Base-by-base conservation (phyloP, 2,329 filamentous ascomycete genomes). In the Tolypocladium nubicola region DNA sequence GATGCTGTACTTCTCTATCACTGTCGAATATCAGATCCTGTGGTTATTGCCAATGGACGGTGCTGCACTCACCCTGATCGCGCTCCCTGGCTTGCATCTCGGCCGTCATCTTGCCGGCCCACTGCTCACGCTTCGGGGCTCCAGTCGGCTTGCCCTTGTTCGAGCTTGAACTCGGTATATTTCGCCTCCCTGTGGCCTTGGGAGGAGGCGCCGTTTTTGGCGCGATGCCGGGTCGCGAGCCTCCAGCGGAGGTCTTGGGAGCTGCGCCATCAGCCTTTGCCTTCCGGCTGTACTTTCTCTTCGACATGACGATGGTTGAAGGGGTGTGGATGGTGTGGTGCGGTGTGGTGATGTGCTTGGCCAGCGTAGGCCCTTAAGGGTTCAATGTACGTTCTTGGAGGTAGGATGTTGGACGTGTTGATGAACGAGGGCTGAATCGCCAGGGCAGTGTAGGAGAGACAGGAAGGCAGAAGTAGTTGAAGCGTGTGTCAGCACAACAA, bases 1-100 rank as follows among this genome's bases (percentile, higher is more conserved):
- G 41, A 65, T 61, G 52, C 59, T 56, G 37, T 65, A 65, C 19
- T 21, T 56, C 4, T 53, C 40, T 13, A 56, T 40, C 6, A n/a
- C 39, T 47, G 19, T 7, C 16, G 21, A 30, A 10, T 1, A 26
- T 49, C 26, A 49, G 45, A 30, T 10, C 14, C 3, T 16, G 16
- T n/a, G 45, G 26, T 5, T 33, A 9, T n/a, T 19, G 26, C 14
- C 7, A 26, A 16, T 26, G 1, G 45, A 7, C 16, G 26, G 11
- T 49, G 26, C 26, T 26, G 13, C 26, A 49, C 45, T 30, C 45
- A 49, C 45, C 45, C 45, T 33, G 23, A 33, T n/a, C 16, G 3
- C 45, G 14, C 16, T 30, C 26, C 14, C 14, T n/a, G 16, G 26
- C 21, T 2, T 26, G 45, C 7, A 8, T 49, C 26, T n/a, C 14